phyloP scores from a whole-genome alignment of 2,329 filamentous ascomycete genomes.

The Trichoderma breve region DNA sequence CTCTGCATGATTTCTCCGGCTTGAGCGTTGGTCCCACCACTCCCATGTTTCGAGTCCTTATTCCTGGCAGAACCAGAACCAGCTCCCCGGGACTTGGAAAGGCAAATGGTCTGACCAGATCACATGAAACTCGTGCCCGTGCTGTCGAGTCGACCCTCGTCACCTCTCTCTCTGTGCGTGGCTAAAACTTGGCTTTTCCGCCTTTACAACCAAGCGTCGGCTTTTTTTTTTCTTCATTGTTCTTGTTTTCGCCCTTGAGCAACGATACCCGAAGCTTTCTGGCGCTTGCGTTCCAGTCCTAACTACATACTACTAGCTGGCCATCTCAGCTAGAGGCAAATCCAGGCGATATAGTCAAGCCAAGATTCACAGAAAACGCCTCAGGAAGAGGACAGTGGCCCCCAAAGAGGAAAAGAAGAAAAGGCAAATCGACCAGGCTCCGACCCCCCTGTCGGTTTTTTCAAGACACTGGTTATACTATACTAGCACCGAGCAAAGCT shows the following conservation, averaged over 20 bases:
- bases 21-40: background rate
- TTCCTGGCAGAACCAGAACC: conserved; percentile 24
- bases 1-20: background rate
- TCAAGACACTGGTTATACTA: background rate
- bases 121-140: background rate
- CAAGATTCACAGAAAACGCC: background rate
- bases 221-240: background rate
- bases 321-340: background rate
- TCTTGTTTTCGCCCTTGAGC: background rate
- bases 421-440: background rate
- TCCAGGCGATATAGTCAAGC: background rate
- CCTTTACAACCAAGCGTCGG: background rate
- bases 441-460: background rate
- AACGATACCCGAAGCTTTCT: background rate
- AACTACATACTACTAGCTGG: background rate
- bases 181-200: background rate
- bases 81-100: conserved; percentile 23
- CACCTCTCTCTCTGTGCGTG: background rate
- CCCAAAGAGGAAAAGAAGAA: background rate
- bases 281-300: background rate
- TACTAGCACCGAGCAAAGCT: background rate
- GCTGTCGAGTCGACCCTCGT: background rate
- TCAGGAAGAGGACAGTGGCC: background rate
- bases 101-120: background rate
- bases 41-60: background rate